phyloP scores from a whole-genome alignment of 352 stramenopile species.

The Phytophthora ohioensis region DNA sequence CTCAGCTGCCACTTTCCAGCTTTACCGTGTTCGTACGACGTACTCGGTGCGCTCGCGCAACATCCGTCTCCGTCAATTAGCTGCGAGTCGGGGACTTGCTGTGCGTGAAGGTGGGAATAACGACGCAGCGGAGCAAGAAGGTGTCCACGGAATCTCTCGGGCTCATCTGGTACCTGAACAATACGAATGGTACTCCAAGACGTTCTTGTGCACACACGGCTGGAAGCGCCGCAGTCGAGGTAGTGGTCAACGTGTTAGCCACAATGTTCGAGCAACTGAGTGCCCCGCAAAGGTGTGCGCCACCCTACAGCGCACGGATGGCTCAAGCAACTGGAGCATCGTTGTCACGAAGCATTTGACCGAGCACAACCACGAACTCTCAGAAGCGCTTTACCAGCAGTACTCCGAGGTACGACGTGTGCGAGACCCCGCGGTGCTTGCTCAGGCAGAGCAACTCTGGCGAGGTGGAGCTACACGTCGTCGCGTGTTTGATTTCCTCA shows the following conservation, averaged over 20 bases:
- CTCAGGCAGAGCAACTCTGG: conserved; percentile 70
- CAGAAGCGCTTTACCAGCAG: conserved; percentile 59
- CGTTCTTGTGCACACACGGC: conserved; percentile 80
- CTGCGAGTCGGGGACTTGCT: conserved; percentile 44
- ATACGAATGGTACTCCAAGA: conserved; percentile 86
- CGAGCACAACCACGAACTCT: conserved; percentile 83
- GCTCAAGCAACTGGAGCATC: conserved; percentile 54
- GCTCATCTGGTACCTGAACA: conserved; percentile 60
- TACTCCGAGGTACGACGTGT: conserved; percentile 79
- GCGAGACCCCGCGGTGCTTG: conserved; percentile 65
- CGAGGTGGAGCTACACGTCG: conserved; percentile 59
- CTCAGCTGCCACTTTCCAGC: conserved; percentile 65
- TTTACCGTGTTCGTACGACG: conserved; percentile 81
- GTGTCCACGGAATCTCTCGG: conserved; percentile 34
- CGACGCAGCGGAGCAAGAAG: conserved; percentile 20
- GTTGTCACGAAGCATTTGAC: conserved; percentile 76
- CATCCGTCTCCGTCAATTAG: conserved; percentile 58
- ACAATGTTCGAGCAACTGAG: conserved; percentile 70
- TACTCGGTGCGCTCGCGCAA: conserved; percentile 77
- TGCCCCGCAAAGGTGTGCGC: conserved; percentile 77
- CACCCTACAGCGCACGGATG: conserved; percentile 65
- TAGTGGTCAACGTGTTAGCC: conserved; percentile 73
- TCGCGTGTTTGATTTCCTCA: conserved; percentile 79
- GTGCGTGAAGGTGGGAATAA: conserved; percentile 34
- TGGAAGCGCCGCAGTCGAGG: conserved; percentile 79